These are phyloP conservation scores for Penicillium fimorum DNA, from an alignment of 495 filamentous ascomycete genomes.

Conservation along the genomic window DNA sequence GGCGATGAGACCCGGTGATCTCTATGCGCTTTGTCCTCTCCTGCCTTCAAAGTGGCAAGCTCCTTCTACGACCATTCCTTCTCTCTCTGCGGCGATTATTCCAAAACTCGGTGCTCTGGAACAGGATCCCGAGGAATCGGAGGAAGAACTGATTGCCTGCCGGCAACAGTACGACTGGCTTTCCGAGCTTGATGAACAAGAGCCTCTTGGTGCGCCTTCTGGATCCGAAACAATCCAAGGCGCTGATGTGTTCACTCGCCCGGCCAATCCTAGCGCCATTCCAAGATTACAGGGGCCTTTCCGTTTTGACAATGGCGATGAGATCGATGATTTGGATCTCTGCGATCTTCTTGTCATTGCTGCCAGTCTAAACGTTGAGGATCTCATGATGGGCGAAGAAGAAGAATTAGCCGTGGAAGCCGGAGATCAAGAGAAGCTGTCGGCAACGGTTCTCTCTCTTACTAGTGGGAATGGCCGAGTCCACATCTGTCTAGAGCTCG, in stretches of 20 bases:
- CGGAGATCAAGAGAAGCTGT: slow-evolving; percentile 61
- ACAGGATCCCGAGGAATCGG: slow-evolving; percentile 55
- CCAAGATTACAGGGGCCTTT: slow-evolving; percentile 87
- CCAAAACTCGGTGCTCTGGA: slow-evolving; percentile 61
- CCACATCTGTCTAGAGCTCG: slow-evolving; percentile 74
- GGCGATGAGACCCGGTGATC: slow-evolving; percentile 81
- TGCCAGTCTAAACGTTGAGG: slow-evolving; percentile 51
- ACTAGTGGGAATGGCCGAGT: slow-evolving; percentile 70
- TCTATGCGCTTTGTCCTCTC: slow-evolving; percentile 88
- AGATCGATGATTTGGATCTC: slow-evolving; percentile 66
- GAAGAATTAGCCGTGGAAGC: slow-evolving; percentile 49
- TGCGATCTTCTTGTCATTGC: slow-evolving; percentile 60
- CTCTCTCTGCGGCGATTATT: slow-evolving; percentile 70
- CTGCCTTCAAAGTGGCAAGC: slow-evolving; percentile 79
- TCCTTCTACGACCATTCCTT: slow-evolving; percentile 70
- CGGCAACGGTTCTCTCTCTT: slow-evolving; percentile 71
- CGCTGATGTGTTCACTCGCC: slow-evolving; percentile 69
- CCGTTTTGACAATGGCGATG: slow-evolving; percentile 61
- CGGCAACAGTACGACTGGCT: slow-evolving; percentile 81
- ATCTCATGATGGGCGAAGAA: slow-evolving; percentile 53
- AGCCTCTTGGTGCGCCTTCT: slow-evolving; percentile 45
- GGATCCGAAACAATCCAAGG: slow-evolving; percentile 42
- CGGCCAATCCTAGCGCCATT: slow-evolving; percentile 64
- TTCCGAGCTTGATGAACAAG: slow-evolving; percentile 74
- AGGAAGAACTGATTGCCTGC: slow-evolving; percentile 45